Evolutionary conservation across 2,329 filamentous ascomycete species (phyloP), one percentile per base, ranked within the genome.

Genomic region (Calonectria pseudoreteaudii): DNA sequence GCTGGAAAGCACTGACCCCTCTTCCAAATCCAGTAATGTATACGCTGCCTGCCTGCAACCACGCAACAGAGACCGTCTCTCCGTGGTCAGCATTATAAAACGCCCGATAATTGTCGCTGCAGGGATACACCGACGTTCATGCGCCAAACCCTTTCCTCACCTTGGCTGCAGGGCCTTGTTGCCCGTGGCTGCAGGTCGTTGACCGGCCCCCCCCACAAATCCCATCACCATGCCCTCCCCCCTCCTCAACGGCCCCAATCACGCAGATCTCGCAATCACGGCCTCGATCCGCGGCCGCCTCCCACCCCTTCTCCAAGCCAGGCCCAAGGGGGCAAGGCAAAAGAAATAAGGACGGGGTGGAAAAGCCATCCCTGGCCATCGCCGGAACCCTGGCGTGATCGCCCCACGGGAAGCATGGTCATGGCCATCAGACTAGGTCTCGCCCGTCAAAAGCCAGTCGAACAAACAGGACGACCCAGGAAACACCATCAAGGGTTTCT

Each of bases 101-200:
- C 66, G 69, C 58, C 70, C 66, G 68, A 73, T 68, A 75, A 66
- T 65, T 73, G 50, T 66, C 71, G 52, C 72, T 49, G 38, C 67
- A 71, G 58, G 66, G 68, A 65, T 65, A 23, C 58, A 71, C 68
- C 62, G 26, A 52, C 67, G 47, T 70, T 75, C 74, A 76, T 78
- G 76, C 73, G 71, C 75, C 73, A 78, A 78, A 71, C 66, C 71
- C 30, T 49, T 38, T 62, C 75, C 74, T 75, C 71, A 76, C 71
- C 65, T 62, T 68, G 62, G 58, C 73, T 71, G 64, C 64, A 66
- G 69, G 56, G 56, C 56, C 50, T 68, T 53, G 50, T 52, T 58
- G 68, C 47, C 66, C 66, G 66, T 44, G 36, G 66, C 60, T 65
- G 68, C 67, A 69, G 67, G 67, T 44, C 56, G 41, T 62, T 14